A percentile compares a stretch with the other conserved stretches of the same genome.
Conservation (phyloP, 139 green algal genomes). For the Spirogloea muscicola region DNA sequence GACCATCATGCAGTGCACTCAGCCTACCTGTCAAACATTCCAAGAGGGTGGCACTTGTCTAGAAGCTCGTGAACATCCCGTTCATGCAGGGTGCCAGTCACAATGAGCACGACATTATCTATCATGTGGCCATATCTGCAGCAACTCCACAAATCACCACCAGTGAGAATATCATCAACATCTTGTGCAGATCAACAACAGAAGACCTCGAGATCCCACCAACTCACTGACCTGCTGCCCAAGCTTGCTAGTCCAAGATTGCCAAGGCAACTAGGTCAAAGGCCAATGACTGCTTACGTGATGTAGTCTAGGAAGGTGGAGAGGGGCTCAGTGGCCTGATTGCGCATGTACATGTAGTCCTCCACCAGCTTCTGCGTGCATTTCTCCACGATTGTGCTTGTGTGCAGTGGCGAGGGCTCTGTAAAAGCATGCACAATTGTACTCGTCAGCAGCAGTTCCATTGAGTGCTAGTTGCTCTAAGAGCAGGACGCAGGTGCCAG, state of each 20-base stretch:
- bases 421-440: too few species aligned
- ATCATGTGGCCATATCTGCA: conserved; percentile 96
- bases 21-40: conserved; percentile 88
- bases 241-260: too few species aligned
- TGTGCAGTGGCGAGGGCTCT: conserved; percentile 84
- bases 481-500: too few species aligned
- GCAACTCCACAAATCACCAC: too few species aligned
- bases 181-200: too few species aligned
- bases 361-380: conserved; percentile 98
- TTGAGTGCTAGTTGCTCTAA: too few species aligned
- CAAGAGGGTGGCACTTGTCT: conserved; percentile 97
- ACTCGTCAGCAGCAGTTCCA: too few species aligned
- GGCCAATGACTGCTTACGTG: conserved; percentile 60
- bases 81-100: conserved; percentile 95
- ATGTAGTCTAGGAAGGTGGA: conserved; percentile 95
- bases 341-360: conserved; percentile 85
- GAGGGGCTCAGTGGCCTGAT: conserved; percentile 80
- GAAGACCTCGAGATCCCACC: too few species aligned
- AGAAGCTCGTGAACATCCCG: conserved; percentile 94
- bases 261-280: too few species aligned
- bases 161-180: too few species aligned
- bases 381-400: conserved; percentile 85
- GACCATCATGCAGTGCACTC: neutral
- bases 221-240: too few species aligned
- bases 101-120: conserved; percentile 98